phyloP scores from a whole-genome alignment of 2,329 filamentous ascomycete species.

The Fusarium neocosmosporiellum region DNA sequence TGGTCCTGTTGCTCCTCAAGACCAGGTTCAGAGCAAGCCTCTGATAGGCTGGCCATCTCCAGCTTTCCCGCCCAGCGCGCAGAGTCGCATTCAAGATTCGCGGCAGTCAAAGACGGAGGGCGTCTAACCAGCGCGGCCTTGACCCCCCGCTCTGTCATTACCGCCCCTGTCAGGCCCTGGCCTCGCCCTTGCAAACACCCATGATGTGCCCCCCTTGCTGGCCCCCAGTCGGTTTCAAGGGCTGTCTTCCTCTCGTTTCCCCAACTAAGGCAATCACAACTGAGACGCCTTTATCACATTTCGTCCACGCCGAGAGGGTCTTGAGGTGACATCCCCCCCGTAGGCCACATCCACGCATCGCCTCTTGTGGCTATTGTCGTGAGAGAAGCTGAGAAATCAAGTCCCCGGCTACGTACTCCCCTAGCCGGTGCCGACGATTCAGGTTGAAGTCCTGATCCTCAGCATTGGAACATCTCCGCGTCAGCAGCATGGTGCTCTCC shows the following conservation, averaged over 20 bases:
- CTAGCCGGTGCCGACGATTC: constrained; percentile 6
- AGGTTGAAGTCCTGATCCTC: not conserved
- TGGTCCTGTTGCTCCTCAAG: not conserved
- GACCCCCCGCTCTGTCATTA: constrained; percentile 32
- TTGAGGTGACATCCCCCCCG: constrained; percentile 2
- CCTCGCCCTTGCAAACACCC: constrained; percentile 30
- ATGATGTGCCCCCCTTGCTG: constrained; percentile 12
- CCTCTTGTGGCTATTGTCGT: constrained; percentile 14
- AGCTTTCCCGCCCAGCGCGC: constrained; percentile 25
- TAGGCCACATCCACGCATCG: not conserved
- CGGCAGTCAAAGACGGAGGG: constrained; percentile 37
- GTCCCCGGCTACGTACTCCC: not conserved
- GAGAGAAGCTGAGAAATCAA: constrained; percentile 5
- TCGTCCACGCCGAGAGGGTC: constrained; percentile 3
- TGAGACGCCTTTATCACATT: constrained; percentile 32
- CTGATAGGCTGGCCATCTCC: constrained; percentile 9
- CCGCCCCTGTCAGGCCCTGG: constrained; percentile 27
- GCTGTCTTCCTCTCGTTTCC: constrained; percentile 35
- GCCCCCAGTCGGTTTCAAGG: constrained; percentile 23
- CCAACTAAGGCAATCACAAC: constrained; percentile 36
- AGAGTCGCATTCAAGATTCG: constrained; percentile 32
- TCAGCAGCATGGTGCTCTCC: constrained; percentile 3
- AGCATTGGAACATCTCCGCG: not conserved
- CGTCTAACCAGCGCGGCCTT: constrained; percentile 30
- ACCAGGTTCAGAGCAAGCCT: not conserved